Percentiles rank a stretch among this genome's conserved stretches.
These are phyloP conservation scores for Penicillium polonicum DNA, from an alignment of 2,329 filamentous ascomycete genomes.

Conservation along the genomic window DNA sequence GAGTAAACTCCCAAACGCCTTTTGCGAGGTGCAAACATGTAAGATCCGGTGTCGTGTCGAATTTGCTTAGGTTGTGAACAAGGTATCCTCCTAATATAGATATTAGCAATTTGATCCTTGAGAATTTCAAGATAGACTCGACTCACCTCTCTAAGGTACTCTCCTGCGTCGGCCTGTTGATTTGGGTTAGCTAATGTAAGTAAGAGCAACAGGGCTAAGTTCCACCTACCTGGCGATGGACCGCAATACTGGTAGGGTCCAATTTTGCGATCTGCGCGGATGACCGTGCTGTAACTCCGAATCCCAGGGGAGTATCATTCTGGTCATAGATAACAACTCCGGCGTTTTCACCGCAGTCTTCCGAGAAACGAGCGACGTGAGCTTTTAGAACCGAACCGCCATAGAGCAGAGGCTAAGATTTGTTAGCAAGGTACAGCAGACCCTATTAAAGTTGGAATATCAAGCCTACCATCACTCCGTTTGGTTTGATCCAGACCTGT, in stretches of 20 bases:
- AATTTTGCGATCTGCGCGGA: constrained; percentile 79
- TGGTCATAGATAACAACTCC: constrained; percentile 88
- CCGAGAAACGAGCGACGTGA: constrained; percentile 49
- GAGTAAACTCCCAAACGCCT: constrained; percentile 32
- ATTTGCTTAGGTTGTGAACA: constrained; percentile 55
- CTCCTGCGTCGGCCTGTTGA: constrained; percentile 84
- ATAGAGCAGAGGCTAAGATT: constrained; percentile 1
- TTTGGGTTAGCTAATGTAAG: background rate
- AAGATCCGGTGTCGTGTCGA: constrained; percentile 13
- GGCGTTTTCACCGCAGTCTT: constrained; percentile 76
- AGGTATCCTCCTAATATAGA: constrained; percentile 55
- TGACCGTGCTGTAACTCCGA: constrained; percentile 85
- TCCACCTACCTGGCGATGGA: constrained; percentile 31
- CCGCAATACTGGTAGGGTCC: constrained; percentile 85
- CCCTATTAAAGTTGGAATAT: background rate
- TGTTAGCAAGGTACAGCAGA: background rate
- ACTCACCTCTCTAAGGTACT: constrained; percentile 78
- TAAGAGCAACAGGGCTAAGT: background rate
- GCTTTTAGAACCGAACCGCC: background rate
- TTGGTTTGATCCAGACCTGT: constrained; percentile 83
- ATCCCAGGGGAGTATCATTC: constrained; percentile 86
- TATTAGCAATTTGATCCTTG: constrained; percentile 13
- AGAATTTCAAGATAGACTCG: background rate
- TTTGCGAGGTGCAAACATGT: constrained; percentile 28
- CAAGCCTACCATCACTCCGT: constrained; percentile 71